A percentile compares a stretch with the other conserved stretches of the same genome.
These are phyloP conservation scores for Neophaeococcomyces aloes DNA, from an alignment of 2,329 filamentous ascomycete genomes.

Conservation along the genomic window DNA sequence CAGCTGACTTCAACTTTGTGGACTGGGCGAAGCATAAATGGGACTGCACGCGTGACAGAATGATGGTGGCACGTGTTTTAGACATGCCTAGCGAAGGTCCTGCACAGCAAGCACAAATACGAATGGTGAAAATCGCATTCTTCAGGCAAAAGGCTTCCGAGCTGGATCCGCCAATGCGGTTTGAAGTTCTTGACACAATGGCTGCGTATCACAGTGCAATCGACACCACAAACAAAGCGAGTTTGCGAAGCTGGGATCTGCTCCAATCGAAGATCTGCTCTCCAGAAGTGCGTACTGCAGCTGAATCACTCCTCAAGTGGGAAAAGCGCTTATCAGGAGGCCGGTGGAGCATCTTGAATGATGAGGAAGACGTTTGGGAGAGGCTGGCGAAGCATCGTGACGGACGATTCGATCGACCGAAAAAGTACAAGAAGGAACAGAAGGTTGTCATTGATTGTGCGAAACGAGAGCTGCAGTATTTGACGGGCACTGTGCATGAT, in stretches of 20 bases:
- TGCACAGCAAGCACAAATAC: not conserved
- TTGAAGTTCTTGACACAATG: slow-evolving; percentile 28
- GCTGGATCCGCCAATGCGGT: slow-evolving; percentile 28
- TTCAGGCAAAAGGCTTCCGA: slow-evolving; percentile 29
- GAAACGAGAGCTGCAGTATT: slow-evolving; percentile 14
- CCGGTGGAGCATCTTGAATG: slow-evolving; percentile 2
- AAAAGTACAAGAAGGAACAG: slow-evolving; percentile 18
- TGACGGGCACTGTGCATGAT: slow-evolving; percentile 18
- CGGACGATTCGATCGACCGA: slow-evolving; percentile 1
- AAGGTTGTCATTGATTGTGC: slow-evolving; percentile 19
- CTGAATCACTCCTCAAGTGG: slow-evolving; percentile 18
- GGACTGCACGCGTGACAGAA: not conserved
- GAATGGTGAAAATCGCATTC: slow-evolving; percentile 16
- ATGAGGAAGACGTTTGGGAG: slow-evolving; percentile 9
- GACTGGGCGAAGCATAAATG: not conserved
- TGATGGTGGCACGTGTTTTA: not conserved
- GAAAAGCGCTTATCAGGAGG: slow-evolving; percentile 8
- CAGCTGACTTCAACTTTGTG: not conserved
- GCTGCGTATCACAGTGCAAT: slow-evolving; percentile 30
- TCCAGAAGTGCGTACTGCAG: slow-evolving; percentile 18
- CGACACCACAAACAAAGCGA: slow-evolving; percentile 25
- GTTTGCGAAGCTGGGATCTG: slow-evolving; percentile 23
- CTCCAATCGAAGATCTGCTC: slow-evolving; percentile 22
- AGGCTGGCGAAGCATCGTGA: slow-evolving; percentile 14
- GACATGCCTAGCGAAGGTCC: not conserved